These are phyloP conservation scores for Tricholomella constricta DNA, from an alignment of 768 basidiomycete species.

Conservation along the genomic window DNA sequence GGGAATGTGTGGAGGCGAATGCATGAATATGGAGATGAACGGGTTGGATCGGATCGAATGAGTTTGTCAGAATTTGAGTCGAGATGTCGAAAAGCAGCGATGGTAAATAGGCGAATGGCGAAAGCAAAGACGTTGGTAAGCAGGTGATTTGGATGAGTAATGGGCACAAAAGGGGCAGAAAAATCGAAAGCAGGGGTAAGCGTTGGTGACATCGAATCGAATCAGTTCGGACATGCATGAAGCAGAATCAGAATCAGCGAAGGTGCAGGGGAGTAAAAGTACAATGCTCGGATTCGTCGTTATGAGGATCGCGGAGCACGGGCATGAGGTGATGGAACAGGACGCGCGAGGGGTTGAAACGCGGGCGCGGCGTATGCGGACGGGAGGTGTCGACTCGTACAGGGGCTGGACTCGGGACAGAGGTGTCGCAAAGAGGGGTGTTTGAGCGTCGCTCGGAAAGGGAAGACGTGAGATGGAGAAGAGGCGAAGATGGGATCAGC, in stretches of 20 bases:
- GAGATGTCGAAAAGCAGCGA: background rate
- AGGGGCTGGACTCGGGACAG: constrained; percentile 16
- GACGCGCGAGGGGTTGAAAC: constrained; percentile 49
- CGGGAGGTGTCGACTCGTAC: constrained; percentile 16
- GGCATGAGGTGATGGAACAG: constrained; percentile 67
- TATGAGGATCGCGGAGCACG: constrained; percentile 42
- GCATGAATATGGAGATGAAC: background rate
- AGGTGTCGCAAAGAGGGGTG: constrained; percentile 19
- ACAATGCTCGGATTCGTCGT: constrained; percentile 31
- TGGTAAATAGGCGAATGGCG: background rate
- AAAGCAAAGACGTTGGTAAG: background rate
- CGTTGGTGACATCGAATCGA: background rate
- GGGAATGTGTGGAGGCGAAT: background rate
- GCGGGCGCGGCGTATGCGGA: constrained; percentile 34
- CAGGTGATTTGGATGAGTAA: background rate
- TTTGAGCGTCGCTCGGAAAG: background rate
- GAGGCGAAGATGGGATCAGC: constrained; percentile 27
- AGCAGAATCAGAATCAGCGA: constrained; percentile 3
- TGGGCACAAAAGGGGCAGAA: background rate
- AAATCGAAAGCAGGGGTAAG: constrained; percentile 1
- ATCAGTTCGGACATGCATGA: background rate
- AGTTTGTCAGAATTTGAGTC: background rate
- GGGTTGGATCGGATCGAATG: background rate
- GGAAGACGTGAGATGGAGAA: background rate
- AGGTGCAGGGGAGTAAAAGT: constrained; percentile 28